These are phyloP conservation scores for Geopyxis carbonaria DNA, from an alignment of 495 filamentous ascomycete genomes.

Conservation along the genomic window DNA sequence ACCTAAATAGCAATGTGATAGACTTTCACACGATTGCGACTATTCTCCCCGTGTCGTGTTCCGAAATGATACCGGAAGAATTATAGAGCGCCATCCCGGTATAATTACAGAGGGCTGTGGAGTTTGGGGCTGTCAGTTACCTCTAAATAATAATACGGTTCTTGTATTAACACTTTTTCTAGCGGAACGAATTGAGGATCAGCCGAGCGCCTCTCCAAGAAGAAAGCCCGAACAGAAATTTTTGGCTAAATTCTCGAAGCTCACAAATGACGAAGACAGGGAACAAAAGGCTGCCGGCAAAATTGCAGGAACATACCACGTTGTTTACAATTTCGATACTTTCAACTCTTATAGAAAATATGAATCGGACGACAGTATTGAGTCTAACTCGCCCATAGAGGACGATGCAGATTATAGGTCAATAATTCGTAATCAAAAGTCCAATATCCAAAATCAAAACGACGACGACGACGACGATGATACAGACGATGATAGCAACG, in stretches of 20 bases:
- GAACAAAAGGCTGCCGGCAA: constrained; percentile 40
- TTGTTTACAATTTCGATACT: constrained; percentile 39
- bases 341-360: too few species aligned
- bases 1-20: constrained; percentile 34
- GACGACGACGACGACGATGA: constrained; percentile 8
- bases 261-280: constrained; percentile 44
- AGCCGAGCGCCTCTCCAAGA: background rate
- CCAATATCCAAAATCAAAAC: constrained; percentile 3
- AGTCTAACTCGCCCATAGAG: constrained; percentile 31
- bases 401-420: constrained; percentile 8
- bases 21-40: constrained; percentile 40
- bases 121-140: constrained; percentile 40
- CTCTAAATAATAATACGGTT: background rate
- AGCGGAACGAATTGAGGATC: background rate
- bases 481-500: background rate
- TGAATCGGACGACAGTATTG: too few species aligned
- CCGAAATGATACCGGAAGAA: constrained; percentile 39
- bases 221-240: background rate
- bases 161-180: background rate
- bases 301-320: constrained; percentile 41
- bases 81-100: constrained; percentile 39
- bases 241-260: constrained; percentile 29
- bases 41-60: constrained; percentile 42
- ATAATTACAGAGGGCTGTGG: constrained; percentile 35
- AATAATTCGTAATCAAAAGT: too few species aligned